These are phyloP conservation scores for Ophiostoma perfectum DNA, from an alignment of 2,329 filamentous ascomycete species.

Conservation along the genomic window DNA sequence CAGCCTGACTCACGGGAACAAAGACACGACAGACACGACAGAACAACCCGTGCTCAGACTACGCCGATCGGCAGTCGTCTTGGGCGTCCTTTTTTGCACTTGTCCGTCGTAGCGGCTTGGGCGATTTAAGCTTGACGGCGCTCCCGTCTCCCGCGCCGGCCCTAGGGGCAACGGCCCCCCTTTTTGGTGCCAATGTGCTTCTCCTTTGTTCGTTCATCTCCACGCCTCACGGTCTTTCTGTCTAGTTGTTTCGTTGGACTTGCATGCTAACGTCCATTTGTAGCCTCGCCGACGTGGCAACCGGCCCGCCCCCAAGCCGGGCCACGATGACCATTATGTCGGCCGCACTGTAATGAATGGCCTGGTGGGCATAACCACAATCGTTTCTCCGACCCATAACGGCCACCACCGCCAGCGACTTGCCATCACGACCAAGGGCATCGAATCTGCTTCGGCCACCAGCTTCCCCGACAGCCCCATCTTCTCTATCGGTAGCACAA, in stretches of 20 bases:
- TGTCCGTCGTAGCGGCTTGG: slow-evolving; percentile 16
- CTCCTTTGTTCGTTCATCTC: slow-evolving; percentile 11
- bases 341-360: slow-evolving; percentile 21
- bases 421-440: slow-evolving; percentile 13
- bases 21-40: background rate
- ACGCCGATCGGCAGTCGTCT: slow-evolving; percentile 14
- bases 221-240: background rate
- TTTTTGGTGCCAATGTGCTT: slow-evolving; percentile 17
- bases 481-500: slow-evolving; percentile 43
- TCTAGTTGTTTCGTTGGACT: background rate
- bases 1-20: background rate
- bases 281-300: slow-evolving; percentile 18
- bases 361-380: slow-evolving; percentile 30
- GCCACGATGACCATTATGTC: slow-evolving; percentile 14
- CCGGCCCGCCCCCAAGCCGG: slow-evolving; percentile 5
- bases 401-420: slow-evolving; percentile 28
- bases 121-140: background rate
- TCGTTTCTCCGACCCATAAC: slow-evolving; percentile 31
- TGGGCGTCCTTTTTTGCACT: background rate
- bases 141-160: slow-evolving; percentile 18
- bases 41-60: slow-evolving; percentile 6
- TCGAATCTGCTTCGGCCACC: slow-evolving; percentile 14
- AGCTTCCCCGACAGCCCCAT: slow-evolving; percentile 26
- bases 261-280: slow-evolving; percentile 1
- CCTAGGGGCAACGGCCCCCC: slow-evolving; percentile 19